phyloP scores from a whole-genome alignment of 2,329 filamentous ascomycete species.

The Stagonosporopsis vannaccii region DNA sequence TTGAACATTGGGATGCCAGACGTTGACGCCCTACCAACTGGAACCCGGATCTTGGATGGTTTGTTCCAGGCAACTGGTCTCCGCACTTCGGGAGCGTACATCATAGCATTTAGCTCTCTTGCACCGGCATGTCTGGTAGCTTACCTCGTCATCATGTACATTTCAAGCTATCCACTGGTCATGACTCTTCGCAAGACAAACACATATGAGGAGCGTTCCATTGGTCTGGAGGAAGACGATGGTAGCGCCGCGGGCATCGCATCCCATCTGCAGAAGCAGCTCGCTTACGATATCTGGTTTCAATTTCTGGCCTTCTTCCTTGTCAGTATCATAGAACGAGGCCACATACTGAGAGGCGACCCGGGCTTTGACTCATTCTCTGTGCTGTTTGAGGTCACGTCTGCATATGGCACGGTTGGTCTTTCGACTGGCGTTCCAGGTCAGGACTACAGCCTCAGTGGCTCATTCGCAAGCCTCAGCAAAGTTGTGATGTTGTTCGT shows the following conservation, averaged over 20 bases:
- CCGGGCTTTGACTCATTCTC: slow-evolving; percentile 41
- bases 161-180: slow-evolving; percentile 68
- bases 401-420: slow-evolving; percentile 68
- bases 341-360: slow-evolving; percentile 56
- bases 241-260: slow-evolving; percentile 27
- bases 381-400: slow-evolving; percentile 64
- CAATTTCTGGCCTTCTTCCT: slow-evolving; percentile 67
- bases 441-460: slow-evolving; percentile 63
- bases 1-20: slow-evolving; percentile 68
- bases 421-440: slow-evolving; percentile 64
- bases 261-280: slow-evolving; percentile 67
- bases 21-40: slow-evolving; percentile 60
- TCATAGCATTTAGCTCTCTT: slow-evolving; percentile 66
- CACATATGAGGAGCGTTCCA: slow-evolving; percentile 73
- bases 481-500: slow-evolving; percentile 67
- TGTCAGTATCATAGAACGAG: slow-evolving; percentile 67
- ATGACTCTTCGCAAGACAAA: slow-evolving; percentile 73
- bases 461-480: slow-evolving; percentile 62
- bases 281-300: slow-evolving; percentile 73
- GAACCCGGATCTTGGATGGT: slow-evolving; percentile 67
- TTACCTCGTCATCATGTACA: slow-evolving; percentile 72
- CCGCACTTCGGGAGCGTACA: slow-evolving; percentile 70
- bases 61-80: slow-evolving; percentile 69
- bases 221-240: slow-evolving; percentile 62
- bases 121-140: slow-evolving; percentile 65